Conservation (phyloP, 202 grass and related monocot genomes). For the Alloteropsis angusta region DNA sequence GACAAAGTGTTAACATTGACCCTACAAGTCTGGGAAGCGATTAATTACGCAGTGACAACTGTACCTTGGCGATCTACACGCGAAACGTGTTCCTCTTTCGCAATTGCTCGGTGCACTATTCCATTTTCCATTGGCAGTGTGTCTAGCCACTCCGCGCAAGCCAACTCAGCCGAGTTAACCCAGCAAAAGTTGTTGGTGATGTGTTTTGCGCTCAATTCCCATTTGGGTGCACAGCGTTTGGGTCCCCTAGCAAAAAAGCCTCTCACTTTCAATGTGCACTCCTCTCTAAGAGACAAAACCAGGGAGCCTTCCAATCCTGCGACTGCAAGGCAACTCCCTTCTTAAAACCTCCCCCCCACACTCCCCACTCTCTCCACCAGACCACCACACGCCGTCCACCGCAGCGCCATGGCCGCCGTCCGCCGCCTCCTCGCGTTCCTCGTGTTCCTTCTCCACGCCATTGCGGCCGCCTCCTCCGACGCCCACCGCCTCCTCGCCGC, state of each 20-base stretch:
- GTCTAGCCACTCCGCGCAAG: accelerated
- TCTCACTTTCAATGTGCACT: background rate
- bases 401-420: constrained; percentile 21
- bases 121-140: accelerated
- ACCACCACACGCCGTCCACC: background rate
- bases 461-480: constrained; percentile 14
- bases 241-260: background rate
- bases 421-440: constrained; percentile 11
- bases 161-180: too few species aligned
- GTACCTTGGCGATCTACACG: accelerated
- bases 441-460: constrained; percentile 3
- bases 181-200: accelerated
- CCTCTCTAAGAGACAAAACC: constrained; percentile 10
- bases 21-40: accelerated
- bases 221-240: background rate
- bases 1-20: background rate
- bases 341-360: constrained; percentile 22
- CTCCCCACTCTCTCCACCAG: constrained; percentile 11
- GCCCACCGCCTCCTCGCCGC: constrained; percentile 30
- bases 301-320: constrained; percentile 31
- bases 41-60: background rate
- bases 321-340: constrained; percentile 2
- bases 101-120: accelerated
- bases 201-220: accelerated
- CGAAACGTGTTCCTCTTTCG: accelerated